A percentile compares a stretch with the other conserved stretches of the same genome.
Evolutionary conservation across 306 rosid genomes (phyloP).

Genomic region (Acmispon strigosus): DNA sequence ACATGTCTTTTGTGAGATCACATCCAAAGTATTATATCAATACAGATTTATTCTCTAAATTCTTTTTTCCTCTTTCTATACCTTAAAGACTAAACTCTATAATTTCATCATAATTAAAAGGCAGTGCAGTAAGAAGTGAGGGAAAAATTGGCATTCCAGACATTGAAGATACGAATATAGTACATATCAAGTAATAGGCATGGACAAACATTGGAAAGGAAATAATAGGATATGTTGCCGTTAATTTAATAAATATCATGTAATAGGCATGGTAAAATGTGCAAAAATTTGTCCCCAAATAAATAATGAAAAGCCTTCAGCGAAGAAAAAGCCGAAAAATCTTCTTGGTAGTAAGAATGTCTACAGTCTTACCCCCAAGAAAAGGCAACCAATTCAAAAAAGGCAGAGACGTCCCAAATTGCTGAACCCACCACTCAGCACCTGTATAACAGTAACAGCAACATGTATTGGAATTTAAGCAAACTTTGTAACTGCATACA

Average conservation of each 20-base stretch:
- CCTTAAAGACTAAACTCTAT: too few relatives aligned
- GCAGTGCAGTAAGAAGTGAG: background rate
- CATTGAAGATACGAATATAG: background rate
- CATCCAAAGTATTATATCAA: too few relatives aligned
- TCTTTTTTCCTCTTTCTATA: too few relatives aligned
- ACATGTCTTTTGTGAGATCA: too few relatives aligned
- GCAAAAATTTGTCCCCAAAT: background rate
- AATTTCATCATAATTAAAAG: too few relatives aligned
- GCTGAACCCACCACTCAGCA: conserved; percentile 90
- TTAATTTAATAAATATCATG: background rate
- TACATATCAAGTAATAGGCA: background rate
- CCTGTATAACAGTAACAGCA: conserved; percentile 35
- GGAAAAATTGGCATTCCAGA: background rate
- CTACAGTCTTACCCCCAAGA: conserved; percentile 44
- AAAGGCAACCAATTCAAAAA: conserved; percentile 71
- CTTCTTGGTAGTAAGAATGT: background rate
- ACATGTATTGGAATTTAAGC: background rate
- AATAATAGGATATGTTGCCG: background rate
- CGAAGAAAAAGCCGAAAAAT: background rate
- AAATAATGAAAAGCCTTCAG: background rate
- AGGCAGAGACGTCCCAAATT: conserved; percentile 65
- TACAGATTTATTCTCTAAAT: too few relatives aligned
- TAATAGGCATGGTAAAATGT: background rate
- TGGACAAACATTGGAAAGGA: background rate
- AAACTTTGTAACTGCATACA: background rate